phyloP scores from a whole-genome alignment of 129 eudicot species.

The Chrysanthemum seticuspe region DNA sequence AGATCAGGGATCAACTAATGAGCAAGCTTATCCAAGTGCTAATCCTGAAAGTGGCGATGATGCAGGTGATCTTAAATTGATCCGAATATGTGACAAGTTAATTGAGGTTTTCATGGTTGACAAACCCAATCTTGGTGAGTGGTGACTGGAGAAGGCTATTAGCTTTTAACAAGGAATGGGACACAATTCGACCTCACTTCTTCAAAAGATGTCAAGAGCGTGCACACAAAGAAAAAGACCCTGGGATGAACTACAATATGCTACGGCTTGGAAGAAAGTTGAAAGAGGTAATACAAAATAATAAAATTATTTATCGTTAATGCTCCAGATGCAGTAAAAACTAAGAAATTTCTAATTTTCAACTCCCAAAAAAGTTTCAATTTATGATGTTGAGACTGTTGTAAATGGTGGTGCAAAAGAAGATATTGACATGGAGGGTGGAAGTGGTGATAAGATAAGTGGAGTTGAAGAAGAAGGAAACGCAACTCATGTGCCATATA shows the following conservation, averaged over 20 bases:
- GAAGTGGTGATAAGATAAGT: too few relatives aligned
- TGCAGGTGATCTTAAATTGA: conserved; percentile 51
- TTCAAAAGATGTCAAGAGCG: conserved; percentile 69
- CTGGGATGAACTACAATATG: conserved; percentile 62
- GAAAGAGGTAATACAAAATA: conserved; percentile 63
- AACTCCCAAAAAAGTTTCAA: neutral
- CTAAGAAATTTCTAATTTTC: too few relatives aligned
- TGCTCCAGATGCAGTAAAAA: neutral
- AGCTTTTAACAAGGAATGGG: conserved; percentile 82
- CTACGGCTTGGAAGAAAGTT: conserved; percentile 80
- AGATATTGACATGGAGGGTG: too few relatives aligned
- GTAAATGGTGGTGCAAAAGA: too few relatives aligned
- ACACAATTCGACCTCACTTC: conserved; percentile 60
- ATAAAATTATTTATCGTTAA: neutral
- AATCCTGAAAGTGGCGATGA: conserved; percentile 30
- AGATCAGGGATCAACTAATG: conserved; percentile 12
- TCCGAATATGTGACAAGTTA: conserved; percentile 67
- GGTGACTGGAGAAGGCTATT: conserved; percentile 82
- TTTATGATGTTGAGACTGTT: too few relatives aligned
- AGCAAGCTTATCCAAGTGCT: conserved; percentile 27
- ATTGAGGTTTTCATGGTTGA: conserved; percentile 88
- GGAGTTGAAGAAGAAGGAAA: too few relatives aligned
- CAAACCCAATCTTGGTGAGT: conserved; percentile 56
- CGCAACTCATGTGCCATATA: too few relatives aligned
- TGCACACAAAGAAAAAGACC: conserved; percentile 69